These are phyloP conservation scores for Ceriops zippeliana DNA, from an alignment of 345 rosid genomes.

Conservation along the genomic window DNA sequence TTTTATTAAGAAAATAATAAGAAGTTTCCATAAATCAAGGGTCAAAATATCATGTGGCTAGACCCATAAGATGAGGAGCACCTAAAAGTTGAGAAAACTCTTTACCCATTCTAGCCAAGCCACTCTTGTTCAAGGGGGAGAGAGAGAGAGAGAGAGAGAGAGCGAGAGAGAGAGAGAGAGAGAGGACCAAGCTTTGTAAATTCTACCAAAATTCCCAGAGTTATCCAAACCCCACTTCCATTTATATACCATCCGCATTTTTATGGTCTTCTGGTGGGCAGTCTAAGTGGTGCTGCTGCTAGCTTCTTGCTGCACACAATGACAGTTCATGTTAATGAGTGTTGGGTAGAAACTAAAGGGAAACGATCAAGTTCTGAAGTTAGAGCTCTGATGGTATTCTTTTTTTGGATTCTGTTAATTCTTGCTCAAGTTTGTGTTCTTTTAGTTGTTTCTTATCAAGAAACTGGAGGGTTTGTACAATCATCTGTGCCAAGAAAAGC, in stretches of 20 bases:
- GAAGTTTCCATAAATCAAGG: conserved; percentile 97
- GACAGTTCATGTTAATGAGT: conserved; percentile 21
- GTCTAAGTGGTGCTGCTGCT: neutral
- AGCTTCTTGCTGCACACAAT: conserved; percentile 20
- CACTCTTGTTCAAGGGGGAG: neutral
- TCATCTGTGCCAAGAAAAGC: conserved; percentile 38
- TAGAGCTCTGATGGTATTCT: conserved; percentile 24
- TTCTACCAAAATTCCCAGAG: neutral
- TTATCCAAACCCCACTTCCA: conserved; percentile 1
- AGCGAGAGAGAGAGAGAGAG: too few species aligned
- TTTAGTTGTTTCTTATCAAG: conserved; percentile 34
- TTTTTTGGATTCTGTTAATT: conserved; percentile 47
- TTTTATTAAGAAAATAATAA: conserved; percentile 41
- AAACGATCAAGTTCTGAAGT: conserved; percentile 10
- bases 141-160: too few species aligned
- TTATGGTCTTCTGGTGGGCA: neutral
- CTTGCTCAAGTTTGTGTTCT: conserved; percentile 37
- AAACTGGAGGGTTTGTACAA: conserved; percentile 7
- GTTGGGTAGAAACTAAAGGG: conserved; percentile 10
- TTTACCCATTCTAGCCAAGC: conserved; percentile 4
- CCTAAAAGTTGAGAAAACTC: neutral
- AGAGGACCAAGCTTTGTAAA: neutral
- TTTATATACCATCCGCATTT: neutral
- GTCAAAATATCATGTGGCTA: conserved; percentile 56
- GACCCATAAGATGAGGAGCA: conserved; percentile 44